Evolutionary conservation across 768 basidiomycete genomes (phyloP), one percentile per base, ranked within the genome.

Genomic region (Naganishia vishniacii): DNA sequence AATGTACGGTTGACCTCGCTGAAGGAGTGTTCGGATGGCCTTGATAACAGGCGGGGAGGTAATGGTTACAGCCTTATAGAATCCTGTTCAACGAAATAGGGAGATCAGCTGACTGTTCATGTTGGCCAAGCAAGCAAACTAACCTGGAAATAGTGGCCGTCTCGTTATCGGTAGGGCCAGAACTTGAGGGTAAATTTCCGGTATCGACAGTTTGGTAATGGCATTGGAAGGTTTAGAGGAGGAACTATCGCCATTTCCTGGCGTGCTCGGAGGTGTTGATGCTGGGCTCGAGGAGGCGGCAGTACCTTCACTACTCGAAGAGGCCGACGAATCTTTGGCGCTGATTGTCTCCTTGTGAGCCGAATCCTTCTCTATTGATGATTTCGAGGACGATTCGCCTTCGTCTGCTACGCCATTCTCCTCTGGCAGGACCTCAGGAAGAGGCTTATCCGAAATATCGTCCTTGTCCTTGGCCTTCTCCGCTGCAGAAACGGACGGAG

Each of bases 61-160:
- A 58, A 99, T 83, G 63, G 97, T 91, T 53, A 98, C 93, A 2
- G 93, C 94, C 76, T 97, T 95, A 83, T 97, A 97, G 78, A 97
- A 95, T 31, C 92, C 91, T 68, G 28, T 48, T 15, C 31, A 34
- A 42, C n/a, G 47, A 25, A 37, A 26, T 48, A 48, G 34, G 20
- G 11, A n/a, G n/a, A n/a, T n/a, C n/a, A n/a, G n/a, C n/a, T n/a
- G n/a, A n/a, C n/a, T n/a, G n/a, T n/a, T n/a, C n/a, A n/a, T n/a
- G n/a, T n/a, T n/a, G n/a, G n/a, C n/a, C n/a, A n/a, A n/a, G n/a
- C n/a, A n/a, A n/a, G n/a, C n/a, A n/a, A n/a, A 68, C 64, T 51
- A 11, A 62, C 53, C 60, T 4, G 94, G 94, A 80, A 97, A 97
- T 48, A 97, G 85, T 0, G 94, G 94, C 18, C 94, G 84, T 45